Evolutionary conservation across 768 basidiomycete genomes (phyloP), one percentile per base, ranked within the genome.

Genomic region (Tulasnella sp.): DNA sequence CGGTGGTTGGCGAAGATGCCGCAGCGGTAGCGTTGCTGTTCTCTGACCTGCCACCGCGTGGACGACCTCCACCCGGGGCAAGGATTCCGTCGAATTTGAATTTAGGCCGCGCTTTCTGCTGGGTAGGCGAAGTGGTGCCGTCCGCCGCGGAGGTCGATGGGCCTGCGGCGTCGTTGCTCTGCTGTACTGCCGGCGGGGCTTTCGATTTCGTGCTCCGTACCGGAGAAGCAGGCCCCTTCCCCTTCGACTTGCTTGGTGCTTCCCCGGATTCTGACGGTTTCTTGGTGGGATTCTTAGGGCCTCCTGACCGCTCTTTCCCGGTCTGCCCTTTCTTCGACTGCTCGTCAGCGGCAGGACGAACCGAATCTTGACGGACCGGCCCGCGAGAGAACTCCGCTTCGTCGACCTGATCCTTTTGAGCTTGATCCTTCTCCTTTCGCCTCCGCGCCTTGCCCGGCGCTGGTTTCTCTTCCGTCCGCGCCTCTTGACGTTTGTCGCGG

Each of bases 71-170:
- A 22, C 54, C 37, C 1, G 76, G 46, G 80, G 85, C 93, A 41
- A 94, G 85, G 11, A 93, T 93, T 9, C 91, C 93, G 82, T 93
- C 93, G 77, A 94, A 92, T 20, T 93, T 92, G 18, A 93, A 88
- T 3, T 90, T 91, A 0, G 88, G 91, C 11, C 92, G 84, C 0
- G 92, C 92, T 44, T 94, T 85, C 14, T 92, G 87, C 1, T 92
- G 92, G 8, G 93, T 89, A 6, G 85, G 82, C 44, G 90, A 88
- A 34, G 90, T 88, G 2, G 14, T 28, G 44, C 73, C 73, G 14
- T 42, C 75, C 20, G 40, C 72, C 9, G 79, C 41, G 31, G 72
- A 42, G 8, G 74, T 24, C 1, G 73, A 50, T 42, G 82, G 48
- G 1, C 80, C 22, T 0, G 81, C n/a, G 40, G 80, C 76, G 31